These are phyloP conservation scores for Pittosporum tobira DNA, from an alignment of 129 eudicot species.

Conservation along the genomic window DNA sequence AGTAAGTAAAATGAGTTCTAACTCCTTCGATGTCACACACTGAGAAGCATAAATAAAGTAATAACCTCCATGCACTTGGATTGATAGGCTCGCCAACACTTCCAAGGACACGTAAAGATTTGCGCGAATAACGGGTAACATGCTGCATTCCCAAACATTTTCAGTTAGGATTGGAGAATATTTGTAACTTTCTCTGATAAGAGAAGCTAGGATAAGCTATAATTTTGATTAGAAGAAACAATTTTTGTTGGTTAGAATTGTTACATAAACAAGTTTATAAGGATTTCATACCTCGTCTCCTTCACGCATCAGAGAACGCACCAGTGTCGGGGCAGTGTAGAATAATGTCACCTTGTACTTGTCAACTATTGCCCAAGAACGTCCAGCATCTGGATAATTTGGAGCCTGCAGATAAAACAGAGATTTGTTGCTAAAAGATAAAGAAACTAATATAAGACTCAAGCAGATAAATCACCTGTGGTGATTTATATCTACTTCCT, in stretches of 20 bases:
- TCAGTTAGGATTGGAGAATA: not conserved
- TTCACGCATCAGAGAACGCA: conserved; percentile 97
- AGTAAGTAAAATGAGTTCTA: not conserved
- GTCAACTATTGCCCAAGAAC: conserved; percentile 97
- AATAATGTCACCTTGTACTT: conserved; percentile 86
- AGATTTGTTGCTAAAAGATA: not conserved
- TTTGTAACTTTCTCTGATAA: too few species aligned
- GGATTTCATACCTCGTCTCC: conserved; percentile 56
- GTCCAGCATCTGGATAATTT: conserved; percentile 85
- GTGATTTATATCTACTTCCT: not conserved
- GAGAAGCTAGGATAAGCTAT: too few species aligned
- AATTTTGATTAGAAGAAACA: too few species aligned
- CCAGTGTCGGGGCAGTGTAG: conserved; percentile 95
- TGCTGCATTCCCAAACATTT: conserved; percentile 36
- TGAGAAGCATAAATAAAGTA: not conserved
- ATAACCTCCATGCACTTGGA: conserved; percentile 99
- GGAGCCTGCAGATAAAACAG: conserved; percentile 59
- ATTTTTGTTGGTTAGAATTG: too few species aligned
- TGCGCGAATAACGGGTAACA: conserved; percentile 90
- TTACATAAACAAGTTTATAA: conserved; percentile 2
- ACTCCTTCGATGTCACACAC: not conserved
- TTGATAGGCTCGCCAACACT: conserved; percentile 99
- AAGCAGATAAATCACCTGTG: not conserved
- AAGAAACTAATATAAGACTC: not conserved
- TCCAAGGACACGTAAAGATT: conserved; percentile 95